Evolutionary conservation across 2,329 filamentous ascomycete species (phyloP).

Genomic region (Fusarium falciforme): DNA sequence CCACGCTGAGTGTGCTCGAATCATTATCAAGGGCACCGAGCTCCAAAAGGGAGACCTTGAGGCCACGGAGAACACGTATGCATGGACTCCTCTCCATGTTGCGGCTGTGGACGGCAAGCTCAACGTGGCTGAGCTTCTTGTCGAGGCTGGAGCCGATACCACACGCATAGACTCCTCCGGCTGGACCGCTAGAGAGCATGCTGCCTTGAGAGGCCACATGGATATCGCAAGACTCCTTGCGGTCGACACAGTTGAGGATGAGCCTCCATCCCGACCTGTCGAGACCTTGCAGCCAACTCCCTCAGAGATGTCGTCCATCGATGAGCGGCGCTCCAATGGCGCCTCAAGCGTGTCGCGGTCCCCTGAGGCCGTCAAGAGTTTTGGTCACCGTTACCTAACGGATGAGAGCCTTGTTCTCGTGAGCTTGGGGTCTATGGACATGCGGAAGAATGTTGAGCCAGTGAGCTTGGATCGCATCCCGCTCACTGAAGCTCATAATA

Average conservation of each 20-base stretch:
- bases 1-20: conserved; percentile 81
- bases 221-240: conserved; percentile 79
- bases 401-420: conserved; percentile 91
- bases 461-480: conserved; percentile 92
- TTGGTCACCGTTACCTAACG: conserved; percentile 93
- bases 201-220: conserved; percentile 88
- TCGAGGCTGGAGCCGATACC: conserved; percentile 81
- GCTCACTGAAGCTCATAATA: conserved; percentile 87
- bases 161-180: conserved; percentile 84
- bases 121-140: conserved; percentile 78
- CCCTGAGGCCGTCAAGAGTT: conserved; percentile 88
- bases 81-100: conserved; percentile 96
- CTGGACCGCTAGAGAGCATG: conserved; percentile 95
- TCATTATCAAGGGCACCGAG: conserved; percentile 76
- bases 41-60: conserved; percentile 82
- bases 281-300: conserved; percentile 37
- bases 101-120: conserved; percentile 90
- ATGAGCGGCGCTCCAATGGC: conserved; percentile 67
- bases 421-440: conserved; percentile 94
- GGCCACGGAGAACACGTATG: conserved; percentile 83
- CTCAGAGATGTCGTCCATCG: conserved; percentile 69
- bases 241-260: conserved; percentile 56
- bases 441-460: conserved; percentile 81
- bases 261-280: conserved; percentile 31
- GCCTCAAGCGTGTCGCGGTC: conserved; percentile 60